These are phyloP conservation scores for Thielaviopsis euricoi DNA, from an alignment of 2,329 filamentous ascomycete genomes.

Conservation along the genomic window DNA sequence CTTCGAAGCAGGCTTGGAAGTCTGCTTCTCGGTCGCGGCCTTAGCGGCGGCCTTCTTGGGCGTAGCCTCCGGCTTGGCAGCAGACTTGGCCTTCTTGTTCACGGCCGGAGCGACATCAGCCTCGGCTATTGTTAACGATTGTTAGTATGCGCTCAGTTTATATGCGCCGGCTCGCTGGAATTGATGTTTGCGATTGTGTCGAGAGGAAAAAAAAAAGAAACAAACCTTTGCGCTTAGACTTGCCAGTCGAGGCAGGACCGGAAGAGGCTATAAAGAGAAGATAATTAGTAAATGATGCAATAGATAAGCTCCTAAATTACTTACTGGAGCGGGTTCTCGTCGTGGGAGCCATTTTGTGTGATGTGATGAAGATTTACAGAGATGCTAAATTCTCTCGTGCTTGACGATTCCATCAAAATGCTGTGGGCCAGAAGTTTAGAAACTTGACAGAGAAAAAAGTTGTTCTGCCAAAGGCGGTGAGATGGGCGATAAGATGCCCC, in stretches of 20 bases:
- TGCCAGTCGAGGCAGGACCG: slow-evolving; percentile 7
- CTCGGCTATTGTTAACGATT: slow-evolving; percentile 18
- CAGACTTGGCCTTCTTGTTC: slow-evolving; percentile 29
- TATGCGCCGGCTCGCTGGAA: not conserved
- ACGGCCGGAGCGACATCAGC: slow-evolving; percentile 29
- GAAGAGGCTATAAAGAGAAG: slow-evolving; percentile 1
- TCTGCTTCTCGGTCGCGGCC: slow-evolving; percentile 18
- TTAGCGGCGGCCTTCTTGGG: slow-evolving; percentile 16
- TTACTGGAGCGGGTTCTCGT: slow-evolving; percentile 23
- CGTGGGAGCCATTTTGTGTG: slow-evolving; percentile 28
- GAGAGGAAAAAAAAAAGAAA: too few species aligned
- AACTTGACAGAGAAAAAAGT: not conserved
- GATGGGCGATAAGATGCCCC: not conserved
- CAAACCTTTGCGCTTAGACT: slow-evolving; percentile 23
- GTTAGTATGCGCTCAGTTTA: slow-evolving; percentile 16
- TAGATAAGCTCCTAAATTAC: slow-evolving; percentile 3
- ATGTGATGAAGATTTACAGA: slow-evolving; percentile 11
- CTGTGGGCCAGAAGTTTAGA: not conserved
- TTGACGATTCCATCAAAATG: not conserved
- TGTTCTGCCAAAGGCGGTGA: not conserved
- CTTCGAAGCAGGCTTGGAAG: too few species aligned
- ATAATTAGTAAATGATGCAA: not conserved
- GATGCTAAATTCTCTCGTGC: slow-evolving; percentile 7
- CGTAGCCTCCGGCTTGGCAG: slow-evolving; percentile 14
- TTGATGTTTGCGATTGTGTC: not conserved